phyloP scores from a whole-genome alignment of 352 stramenopile species.

The Pythium sp. region DNA sequence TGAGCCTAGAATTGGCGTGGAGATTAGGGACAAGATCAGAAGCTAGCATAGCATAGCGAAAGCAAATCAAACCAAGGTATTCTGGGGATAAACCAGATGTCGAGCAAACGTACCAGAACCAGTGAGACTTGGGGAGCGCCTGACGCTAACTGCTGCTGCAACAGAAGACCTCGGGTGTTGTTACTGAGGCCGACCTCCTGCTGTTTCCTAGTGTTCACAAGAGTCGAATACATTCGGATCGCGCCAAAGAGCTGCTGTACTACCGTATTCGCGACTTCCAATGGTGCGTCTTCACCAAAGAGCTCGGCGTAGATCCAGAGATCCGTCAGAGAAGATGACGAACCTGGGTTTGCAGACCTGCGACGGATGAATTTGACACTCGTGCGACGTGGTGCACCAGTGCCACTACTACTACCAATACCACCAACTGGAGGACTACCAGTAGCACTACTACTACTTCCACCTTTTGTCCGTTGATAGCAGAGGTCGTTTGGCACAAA shows the following conservation, averaged over 20 bases:
- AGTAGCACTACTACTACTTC: background rate
- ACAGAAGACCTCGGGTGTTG: background rate
- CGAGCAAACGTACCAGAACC: constrained; percentile 26
- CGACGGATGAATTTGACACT: constrained; percentile 24
- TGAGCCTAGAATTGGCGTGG: constrained; percentile 24
- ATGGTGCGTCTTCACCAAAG: constrained; percentile 24
- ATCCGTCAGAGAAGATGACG: background rate
- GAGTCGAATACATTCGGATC: constrained; percentile 18
- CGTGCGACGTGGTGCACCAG: constrained; percentile 1
- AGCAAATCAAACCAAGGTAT: background rate
- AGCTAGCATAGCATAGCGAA: background rate
- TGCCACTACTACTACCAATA: background rate
- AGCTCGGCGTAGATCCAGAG: constrained; percentile 58
- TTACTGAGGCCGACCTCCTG: background rate
- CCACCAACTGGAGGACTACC: background rate
- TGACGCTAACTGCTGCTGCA: constrained; percentile 15
- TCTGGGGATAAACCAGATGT: background rate
- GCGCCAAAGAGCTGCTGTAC: constrained; percentile 36
- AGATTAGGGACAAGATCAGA: background rate
- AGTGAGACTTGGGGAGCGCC: constrained; percentile 24
- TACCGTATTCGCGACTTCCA: constrained; percentile 4
- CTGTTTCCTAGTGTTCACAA: background rate
- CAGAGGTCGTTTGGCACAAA: constrained; percentile 28
- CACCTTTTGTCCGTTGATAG: constrained; percentile 16
- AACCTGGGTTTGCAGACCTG: background rate